Conservation (phyloP, 2,329 filamentous ascomycete species). For the Cadophora malorum region DNA sequence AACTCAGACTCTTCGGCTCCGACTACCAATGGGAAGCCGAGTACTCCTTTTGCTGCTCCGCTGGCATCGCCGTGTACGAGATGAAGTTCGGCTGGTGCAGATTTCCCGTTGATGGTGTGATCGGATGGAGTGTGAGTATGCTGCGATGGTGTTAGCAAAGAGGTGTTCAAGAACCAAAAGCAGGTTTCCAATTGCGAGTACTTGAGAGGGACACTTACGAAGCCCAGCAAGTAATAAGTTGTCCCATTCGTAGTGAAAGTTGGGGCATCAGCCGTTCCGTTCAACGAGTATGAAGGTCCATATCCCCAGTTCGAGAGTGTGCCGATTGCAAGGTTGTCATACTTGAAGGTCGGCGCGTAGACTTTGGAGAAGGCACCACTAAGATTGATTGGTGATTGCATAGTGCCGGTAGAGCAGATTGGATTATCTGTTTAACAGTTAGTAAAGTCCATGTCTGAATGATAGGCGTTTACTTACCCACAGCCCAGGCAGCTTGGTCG, state of each 20-base stretch:
- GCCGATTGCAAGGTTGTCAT: not conserved
- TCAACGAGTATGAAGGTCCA: slow-evolving; percentile 16
- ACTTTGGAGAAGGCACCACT: slow-evolving; percentile 4
- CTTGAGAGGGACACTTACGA: slow-evolving; percentile 7
- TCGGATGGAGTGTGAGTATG: slow-evolving; percentile 22
- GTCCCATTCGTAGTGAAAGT: slow-evolving; percentile 17
- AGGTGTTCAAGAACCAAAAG: not conserved
- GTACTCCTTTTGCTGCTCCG: slow-evolving; percentile 10
- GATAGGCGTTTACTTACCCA: not conserved
- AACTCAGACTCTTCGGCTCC: slow-evolving; percentile 1
- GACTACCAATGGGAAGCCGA: slow-evolving; percentile 16
- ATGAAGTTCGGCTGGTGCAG: slow-evolving; percentile 16
- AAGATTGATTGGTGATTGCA: slow-evolving; percentile 21
- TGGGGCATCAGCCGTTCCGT: slow-evolving; percentile 15
- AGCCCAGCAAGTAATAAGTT: slow-evolving; percentile 11
- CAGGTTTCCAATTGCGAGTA: not conserved
- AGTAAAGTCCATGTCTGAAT: not conserved
- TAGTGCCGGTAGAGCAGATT: slow-evolving; percentile 12
- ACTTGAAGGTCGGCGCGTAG: slow-evolving; percentile 7
- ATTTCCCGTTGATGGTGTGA: slow-evolving; percentile 12
- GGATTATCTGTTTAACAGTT: not conserved
- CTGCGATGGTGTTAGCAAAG: not conserved
- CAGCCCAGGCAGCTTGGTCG: not conserved
- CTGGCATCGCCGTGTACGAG: slow-evolving; percentile 18
- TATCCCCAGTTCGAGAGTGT: slow-evolving; percentile 18